Conservation (phyloP, 2,329 filamentous ascomycete genomes). For the Xylariaceae sp. region DNA sequence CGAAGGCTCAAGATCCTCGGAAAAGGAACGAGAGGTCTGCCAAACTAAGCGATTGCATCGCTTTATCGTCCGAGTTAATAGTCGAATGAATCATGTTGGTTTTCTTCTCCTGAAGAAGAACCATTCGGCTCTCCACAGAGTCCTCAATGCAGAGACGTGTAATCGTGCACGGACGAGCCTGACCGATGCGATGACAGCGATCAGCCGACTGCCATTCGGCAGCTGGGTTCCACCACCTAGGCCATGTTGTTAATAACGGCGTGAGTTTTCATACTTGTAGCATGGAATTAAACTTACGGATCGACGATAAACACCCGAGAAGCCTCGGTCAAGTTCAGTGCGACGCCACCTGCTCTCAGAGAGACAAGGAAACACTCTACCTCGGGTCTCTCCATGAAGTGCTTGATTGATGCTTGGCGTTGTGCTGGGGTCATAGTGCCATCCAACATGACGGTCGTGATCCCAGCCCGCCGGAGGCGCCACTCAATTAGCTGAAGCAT, state of each 20-base stretch:
- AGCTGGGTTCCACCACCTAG: slow-evolving; percentile 98
- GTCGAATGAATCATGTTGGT: slow-evolving; percentile 97
- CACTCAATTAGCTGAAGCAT: slow-evolving; percentile 98
- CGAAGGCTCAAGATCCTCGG: slow-evolving; percentile 53
- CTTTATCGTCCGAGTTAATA: slow-evolving; percentile 86
- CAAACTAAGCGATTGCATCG: slow-evolving; percentile 84
- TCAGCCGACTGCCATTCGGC: slow-evolving; percentile 98
- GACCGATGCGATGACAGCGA: slow-evolving; percentile 89
- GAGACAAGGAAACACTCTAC: slow-evolving; percentile 96
- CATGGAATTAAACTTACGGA: slow-evolving; percentile 58
- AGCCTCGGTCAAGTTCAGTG: slow-evolving; percentile 90
- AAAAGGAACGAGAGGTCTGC: slow-evolving; percentile 97
- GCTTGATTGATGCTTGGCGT: slow-evolving; percentile 87
- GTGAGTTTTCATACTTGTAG: background rate
- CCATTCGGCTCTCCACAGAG: slow-evolving; percentile 92
- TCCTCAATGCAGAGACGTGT: slow-evolving; percentile 95
- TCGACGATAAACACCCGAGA: slow-evolving; percentile 95
- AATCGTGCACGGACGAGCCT: slow-evolving; percentile 88
- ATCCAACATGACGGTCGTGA: slow-evolving; percentile 97
- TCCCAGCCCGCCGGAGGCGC: slow-evolving; percentile 92
- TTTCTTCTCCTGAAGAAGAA: slow-evolving; percentile 96
- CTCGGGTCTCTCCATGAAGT: slow-evolving; percentile 93
- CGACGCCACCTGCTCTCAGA: slow-evolving; percentile 92
- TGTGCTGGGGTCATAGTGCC: slow-evolving; percentile 95
- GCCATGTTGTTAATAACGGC: slow-evolving; percentile 26